A percentile compares a stretch with the other conserved stretches of the same genome.
Evolutionary conservation across 805 yeast genomes (phyloP).

Genomic region (Saccharomycodes ludwigii): DNA sequence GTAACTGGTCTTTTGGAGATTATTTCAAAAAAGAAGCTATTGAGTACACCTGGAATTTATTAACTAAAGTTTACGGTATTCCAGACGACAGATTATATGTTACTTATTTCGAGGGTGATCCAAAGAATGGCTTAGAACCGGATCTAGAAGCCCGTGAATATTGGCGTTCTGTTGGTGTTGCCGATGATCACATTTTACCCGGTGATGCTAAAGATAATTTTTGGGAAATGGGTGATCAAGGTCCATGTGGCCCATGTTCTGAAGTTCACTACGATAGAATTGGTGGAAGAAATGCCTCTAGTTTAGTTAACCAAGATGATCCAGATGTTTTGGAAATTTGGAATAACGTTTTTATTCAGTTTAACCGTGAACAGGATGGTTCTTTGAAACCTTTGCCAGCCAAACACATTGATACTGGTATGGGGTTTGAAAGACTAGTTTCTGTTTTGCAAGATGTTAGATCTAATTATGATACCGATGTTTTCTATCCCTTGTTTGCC

Average conservation of each 20-base stretch:
- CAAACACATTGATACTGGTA: constrained; percentile 94
- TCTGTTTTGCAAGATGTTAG: constrained; percentile 82
- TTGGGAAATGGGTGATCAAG: constrained; percentile 99
- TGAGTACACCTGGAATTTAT: constrained; percentile 77
- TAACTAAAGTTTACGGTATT: constrained; percentile 76
- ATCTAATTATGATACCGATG: constrained; percentile 96
- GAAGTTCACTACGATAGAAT: constrained; percentile 97
- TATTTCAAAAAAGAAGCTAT: constrained; percentile 94
- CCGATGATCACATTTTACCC: constrained; percentile 84
- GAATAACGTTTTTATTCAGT: constrained; percentile 96
- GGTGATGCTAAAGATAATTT: constrained; percentile 88
- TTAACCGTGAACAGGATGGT: constrained; percentile 84
- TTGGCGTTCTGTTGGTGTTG: constrained; percentile 83
- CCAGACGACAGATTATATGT: constrained; percentile 76
- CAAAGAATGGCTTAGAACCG: constrained; percentile 68
- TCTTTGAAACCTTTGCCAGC: constrained; percentile 77
- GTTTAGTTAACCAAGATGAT: constrained; percentile 88
- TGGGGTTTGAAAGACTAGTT: constrained; percentile 97
- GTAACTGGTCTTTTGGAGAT: constrained; percentile 99
- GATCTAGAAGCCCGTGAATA: constrained; percentile 85
- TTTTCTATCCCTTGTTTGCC: constrained; percentile 77
- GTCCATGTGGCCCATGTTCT: constrained; percentile 99
- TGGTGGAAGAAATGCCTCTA: constrained; percentile 93
- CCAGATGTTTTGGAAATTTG: constrained; percentile 96
- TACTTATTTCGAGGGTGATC: constrained; percentile 93